phyloP scores from a whole-genome alignment of 352 stramenopile species.

The Globisporangium ultimum region DNA sequence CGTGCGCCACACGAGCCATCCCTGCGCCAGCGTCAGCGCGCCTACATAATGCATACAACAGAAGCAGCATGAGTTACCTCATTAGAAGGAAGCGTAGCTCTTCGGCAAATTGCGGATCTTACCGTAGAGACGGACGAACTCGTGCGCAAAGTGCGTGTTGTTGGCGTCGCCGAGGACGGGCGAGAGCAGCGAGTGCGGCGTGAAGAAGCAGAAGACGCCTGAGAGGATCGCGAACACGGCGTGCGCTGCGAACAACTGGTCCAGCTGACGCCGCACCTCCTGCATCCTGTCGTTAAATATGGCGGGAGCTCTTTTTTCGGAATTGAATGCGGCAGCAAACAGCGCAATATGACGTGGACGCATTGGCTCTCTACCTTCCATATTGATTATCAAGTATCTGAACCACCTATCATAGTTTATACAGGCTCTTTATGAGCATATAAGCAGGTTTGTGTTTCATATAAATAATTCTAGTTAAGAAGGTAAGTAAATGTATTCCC shows the following conservation, averaged over 20 bases:
- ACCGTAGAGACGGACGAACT: slow-evolving; percentile 87
- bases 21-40: slow-evolving; percentile 75
- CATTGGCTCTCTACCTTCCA: not conserved
- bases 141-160: slow-evolving; percentile 83
- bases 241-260: slow-evolving; percentile 78
- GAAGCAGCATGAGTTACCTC: not conserved
- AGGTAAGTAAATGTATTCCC: not conserved
- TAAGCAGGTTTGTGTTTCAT: not conserved
- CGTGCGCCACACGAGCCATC: slow-evolving; percentile 85
- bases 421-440: not conserved
- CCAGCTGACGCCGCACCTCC: slow-evolving; percentile 70
- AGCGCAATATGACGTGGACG: slow-evolving; percentile 3
- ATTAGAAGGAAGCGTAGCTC: not conserved
- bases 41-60: slow-evolving; percentile 22
- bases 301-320: not conserved
- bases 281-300: slow-evolving; percentile 24
- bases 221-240: slow-evolving; percentile 65
- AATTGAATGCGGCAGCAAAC: too few relatives aligned
- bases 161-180: slow-evolving; percentile 67
- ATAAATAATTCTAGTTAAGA: not conserved
- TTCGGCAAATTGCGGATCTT: not conserved
- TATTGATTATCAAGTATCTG: not conserved
- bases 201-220: slow-evolving; percentile 68
- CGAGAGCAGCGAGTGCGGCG: slow-evolving; percentile 77
- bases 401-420: not conserved